Evolutionary conservation across 2,329 filamentous ascomycete genomes (phyloP), one percentile per base, ranked within the genome.

Genomic region (Trichoderma koningiopsis): DNA sequence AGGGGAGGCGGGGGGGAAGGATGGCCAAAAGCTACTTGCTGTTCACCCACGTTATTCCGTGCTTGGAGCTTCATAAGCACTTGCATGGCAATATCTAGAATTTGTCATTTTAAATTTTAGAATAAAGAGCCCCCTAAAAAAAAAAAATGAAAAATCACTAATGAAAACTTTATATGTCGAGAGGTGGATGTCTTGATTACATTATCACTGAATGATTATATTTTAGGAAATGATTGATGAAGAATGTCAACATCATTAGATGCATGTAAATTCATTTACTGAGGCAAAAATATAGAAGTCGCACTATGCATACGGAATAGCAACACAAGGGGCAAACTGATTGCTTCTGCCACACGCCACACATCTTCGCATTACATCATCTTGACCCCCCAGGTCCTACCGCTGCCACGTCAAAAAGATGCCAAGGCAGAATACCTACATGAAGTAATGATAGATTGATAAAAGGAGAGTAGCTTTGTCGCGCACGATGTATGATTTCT

Each of bases 321-420:
- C 29, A 8, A 24, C 52, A 24, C 47, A 49, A 27, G 22, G 27
- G 52, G 52, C 24, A 55, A 55, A 55, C 24, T 55, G 27, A 55
- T 27, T 55, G 52, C 47, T 35, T 13, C 37, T 52, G 35, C n/a
- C 29, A 52, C 24, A 37, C 47, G 47, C 47, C 49, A 64, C 61
- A 24, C 29, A 4, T 16, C 53, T 7, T 37, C 33, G 29, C 19
- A 66, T 66, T 66, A 58, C 63, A 66, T 66, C 63, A 58, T 66
- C 16, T 66, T 58, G 53, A 66, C 52, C 52, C 52, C 58, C 52
- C 27, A 35, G 33, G 43, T 37, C 35, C 27, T 8, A 33, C 40
- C 40, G 4, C 7, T 33, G 11, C 43, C 27, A 22, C 29, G 33
- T 43, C 40, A 43, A 43, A n/a, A 35, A 35, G 19, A 43, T 66